Evolutionary conservation across 176 grass and related monocot species (phyloP).

Genomic region (bread wheat (Triticum aestivum)): IWGSC_CS_RefSeq_v2.1 NC_057813.1:417497217-417497716

Average conservation of each 20-base stretch:
- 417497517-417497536: background rate
- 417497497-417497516: background rate
- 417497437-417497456: constrained; percentile 28
- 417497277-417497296: constrained; percentile 29
- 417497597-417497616: constrained; percentile 4
- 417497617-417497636: background rate
- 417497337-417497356: constrained; percentile 64
- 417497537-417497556: background rate
- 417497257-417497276: constrained; percentile 20
- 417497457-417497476: background rate
- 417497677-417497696: too few species aligned
- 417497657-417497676: background rate
- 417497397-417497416: constrained; percentile 47
- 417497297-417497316: background rate
- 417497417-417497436: constrained; percentile 55
- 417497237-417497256: background rate
- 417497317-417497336: background rate
- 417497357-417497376: constrained; percentile 56
- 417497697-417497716: constrained; percentile 6
- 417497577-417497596: background rate
- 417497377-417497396: constrained; percentile 40
- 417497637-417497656: background rate
- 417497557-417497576: background rate
- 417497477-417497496: background rate
- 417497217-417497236: constrained; percentile 36